Base-by-base conservation (phyloP, 768 basidiomycete genomes). In the Termitomyces sp. region DNA sequence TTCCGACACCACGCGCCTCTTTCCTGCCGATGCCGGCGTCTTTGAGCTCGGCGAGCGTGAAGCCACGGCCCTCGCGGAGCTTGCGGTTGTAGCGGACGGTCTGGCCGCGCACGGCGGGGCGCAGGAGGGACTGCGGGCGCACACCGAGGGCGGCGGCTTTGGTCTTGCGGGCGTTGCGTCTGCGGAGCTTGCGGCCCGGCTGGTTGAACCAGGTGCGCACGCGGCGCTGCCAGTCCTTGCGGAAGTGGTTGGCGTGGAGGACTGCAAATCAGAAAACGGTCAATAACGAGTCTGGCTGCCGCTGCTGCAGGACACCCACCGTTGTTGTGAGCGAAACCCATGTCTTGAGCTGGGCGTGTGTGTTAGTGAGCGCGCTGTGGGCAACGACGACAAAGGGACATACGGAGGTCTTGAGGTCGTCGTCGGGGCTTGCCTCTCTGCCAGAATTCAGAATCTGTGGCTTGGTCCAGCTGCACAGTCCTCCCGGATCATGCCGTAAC, bases 121-220 rank as follows among this genome's bases (percentile, higher is more conserved):
- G 94, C 68, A 98, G 92, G 73, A 88, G 89, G 61, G 85, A 79
- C 62, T 93, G 85, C 46, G 92, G 97, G 70, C 93, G 92, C 63
- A 94, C 92, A 66, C 97, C 97, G 57, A 97, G 88, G 60, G 85
- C 73, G 47, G 93, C 84, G 57, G 94, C 93, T 80, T 97, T 98
- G 66, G 79, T 78, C 76, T 93, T 88, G 76, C 97, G 92, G 45
- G 94, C 93, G 48, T 80, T 86, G 72, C 97, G 90, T 72, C 97
- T 84, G 73, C 92, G 90, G 74, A 94, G 90, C 79, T 98, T 98
- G 72, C 92, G 90, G 50, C 95, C 96, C 57, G 97, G 94, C 78
- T 99, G 97, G 81, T 98, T 91, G 74, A 98, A 98, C 95, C 95
- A 94, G 71, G 93, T 96, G 76, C 88, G 88, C 67, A 96, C 94